Base-by-base conservation (phyloP, 2,329 filamentous ascomycete genomes). In the Aspergillus tanneri region DNA sequence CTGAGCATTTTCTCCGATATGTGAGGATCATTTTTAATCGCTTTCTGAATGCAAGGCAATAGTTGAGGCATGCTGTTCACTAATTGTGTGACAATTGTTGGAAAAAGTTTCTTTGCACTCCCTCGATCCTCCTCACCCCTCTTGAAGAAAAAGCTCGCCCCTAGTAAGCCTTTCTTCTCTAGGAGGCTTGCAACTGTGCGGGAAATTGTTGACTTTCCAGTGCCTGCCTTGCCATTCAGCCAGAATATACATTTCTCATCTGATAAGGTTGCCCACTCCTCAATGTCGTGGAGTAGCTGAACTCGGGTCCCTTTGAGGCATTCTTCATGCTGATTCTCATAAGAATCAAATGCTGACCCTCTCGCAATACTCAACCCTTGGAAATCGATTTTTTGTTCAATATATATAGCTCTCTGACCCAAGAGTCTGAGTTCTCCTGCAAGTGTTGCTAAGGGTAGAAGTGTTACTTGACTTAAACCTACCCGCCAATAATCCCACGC, bases 81-180 rank as follows among this genome's bases (percentile, higher is more conserved):
- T 23, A 78, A 22, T 38, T 60, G 57, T 7, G 25, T 36, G 10
- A n/a, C 16, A 10, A 62, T 57, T 0, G 73, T 77, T 0, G 71
- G 60, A 12, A 78, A 66, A 28, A 78, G 62, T 39, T 59, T 64
- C 4, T 53, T 53, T 2, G 66, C 63, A 35, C 62, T 64, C 2
- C 67, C 65, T 21, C 69, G 64, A 50, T 75, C 70, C 3, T 55
- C 59, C 40, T 73, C 71, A 1, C 69, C 72, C 49, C 62, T 68
- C 43, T 73, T 74, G 57, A 77, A 78, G 58, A 76, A 76, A 53
- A 77, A 77, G 46, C 62, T 72, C 1, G 28, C 28, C 12, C 28
- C 28, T 7, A 32, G 28, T 12, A 14, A n/a, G 7, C 28, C 28
- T 32, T 14, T 68, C 63, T 57, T 42, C 9, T 52, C 47, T 12